Conservation (phyloP, 1,284 basidiomycete species). For the Sphaerobolus stellatus region DNA sequence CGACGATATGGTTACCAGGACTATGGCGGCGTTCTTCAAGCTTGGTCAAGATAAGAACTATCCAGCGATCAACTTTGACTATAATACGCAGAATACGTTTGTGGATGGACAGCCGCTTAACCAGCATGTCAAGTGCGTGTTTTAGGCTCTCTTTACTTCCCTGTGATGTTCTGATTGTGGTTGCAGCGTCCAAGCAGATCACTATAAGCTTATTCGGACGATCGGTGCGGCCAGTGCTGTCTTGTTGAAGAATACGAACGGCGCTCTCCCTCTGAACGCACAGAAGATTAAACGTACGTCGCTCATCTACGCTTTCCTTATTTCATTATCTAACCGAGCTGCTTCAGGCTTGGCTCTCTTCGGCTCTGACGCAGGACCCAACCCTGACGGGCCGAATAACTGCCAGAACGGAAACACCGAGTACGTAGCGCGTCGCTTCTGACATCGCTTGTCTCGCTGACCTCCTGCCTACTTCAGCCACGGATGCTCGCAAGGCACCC, state of each 20-base stretch:
- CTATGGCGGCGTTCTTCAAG: constrained; percentile 63
- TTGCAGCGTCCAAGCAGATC: constrained; percentile 14
- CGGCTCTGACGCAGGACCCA: constrained; percentile 73
- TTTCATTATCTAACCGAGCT: neutral
- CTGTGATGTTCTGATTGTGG: neutral
- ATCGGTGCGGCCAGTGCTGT: constrained; percentile 73
- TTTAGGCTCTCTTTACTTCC: neutral
- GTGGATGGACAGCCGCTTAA: constrained; percentile 22
- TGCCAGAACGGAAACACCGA: constrained; percentile 69
- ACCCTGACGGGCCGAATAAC: constrained; percentile 69
- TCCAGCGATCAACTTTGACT: constrained; percentile 46
- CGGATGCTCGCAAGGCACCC: constrained; percentile 63
- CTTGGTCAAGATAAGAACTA: constrained; percentile 56
- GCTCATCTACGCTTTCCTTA: neutral
- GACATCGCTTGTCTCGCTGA: too few species aligned
- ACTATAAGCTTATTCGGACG: constrained; percentile 54
- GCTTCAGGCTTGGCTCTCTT: constrained; percentile 5
- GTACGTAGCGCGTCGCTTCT: too few species aligned
- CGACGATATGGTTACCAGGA: constrained; percentile 68
- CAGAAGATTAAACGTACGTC: constrained; percentile 33
- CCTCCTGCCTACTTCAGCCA: constrained; percentile 32
- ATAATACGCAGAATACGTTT: constrained; percentile 55
- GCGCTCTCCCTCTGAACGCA: constrained; percentile 52
- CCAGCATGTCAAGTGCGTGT: constrained; percentile 13
- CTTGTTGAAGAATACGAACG: constrained; percentile 67